Evolutionary conservation across 768 basidiomycete genomes (phyloP), one percentile per base, ranked within the genome.

Genomic region (Peribolospora baueri): DNA sequence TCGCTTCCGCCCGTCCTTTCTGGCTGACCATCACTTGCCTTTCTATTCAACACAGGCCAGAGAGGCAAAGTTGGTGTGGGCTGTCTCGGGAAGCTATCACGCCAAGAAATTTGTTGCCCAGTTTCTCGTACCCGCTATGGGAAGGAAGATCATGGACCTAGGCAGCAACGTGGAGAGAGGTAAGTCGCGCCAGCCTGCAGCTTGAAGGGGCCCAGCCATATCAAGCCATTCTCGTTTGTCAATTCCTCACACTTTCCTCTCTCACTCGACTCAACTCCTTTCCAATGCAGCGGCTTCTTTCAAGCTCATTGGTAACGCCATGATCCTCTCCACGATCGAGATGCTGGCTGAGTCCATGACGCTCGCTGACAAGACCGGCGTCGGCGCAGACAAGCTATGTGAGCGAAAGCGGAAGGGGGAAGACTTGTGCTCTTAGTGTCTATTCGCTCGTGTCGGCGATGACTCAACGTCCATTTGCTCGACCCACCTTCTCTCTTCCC

Each of bases 151-250:
- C 6, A 68, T 71, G 63, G 87, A 90, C 65, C 72, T 91, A 8
- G 87, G 87, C 37, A 79, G 75, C 37, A 85, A 90, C 65, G 72
- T 88, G 41, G 83, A 87, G 69, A 81, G 83, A 68, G 84, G 82
- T 75, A 41, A 6, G 61, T 56, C 46, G 56, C 36, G 25, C 25
- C 25, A 25, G 25, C 25, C 25, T 25, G 25, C 25, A 25, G 25
- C 25, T 1, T 25, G 25, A 25, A 25, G 25, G 25, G 25, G 1
- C 25, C 25, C 25, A 25, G 25, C 25, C 25, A 25, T 25, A 25
- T 25, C 25, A 25, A 25, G 25, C 25, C 25, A 25, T 25, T 25
- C 25, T 25, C 25, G 25, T 25, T 25, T 1, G 25, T 25, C 25
- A 25, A 1, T 25, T 25, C 25, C 25, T 25, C 25, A 25, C 25